Conservation (phyloP, 495 filamentous ascomycete genomes). For the Talaromyces wortmannii region DNA sequence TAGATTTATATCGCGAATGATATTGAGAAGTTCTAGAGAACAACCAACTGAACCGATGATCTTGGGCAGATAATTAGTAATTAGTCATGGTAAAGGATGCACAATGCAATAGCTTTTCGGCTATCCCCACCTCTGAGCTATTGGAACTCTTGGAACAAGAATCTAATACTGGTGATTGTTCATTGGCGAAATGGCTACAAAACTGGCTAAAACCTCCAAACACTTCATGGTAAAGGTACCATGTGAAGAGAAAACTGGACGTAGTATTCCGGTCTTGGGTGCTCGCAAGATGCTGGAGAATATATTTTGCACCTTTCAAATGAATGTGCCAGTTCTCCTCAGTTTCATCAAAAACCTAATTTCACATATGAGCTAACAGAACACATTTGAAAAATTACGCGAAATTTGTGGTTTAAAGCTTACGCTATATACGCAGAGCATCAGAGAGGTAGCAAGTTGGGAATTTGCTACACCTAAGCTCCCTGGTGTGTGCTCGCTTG, state of each 20-base stretch:
- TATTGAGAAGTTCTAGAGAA: not conserved
- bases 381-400: not conserved
- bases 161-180: not conserved
- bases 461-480: not conserved
- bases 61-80: not conserved
- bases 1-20: not conserved
- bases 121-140: not conserved
- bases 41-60: not conserved
- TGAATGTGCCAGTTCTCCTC: constrained; percentile 2
- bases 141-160: not conserved
- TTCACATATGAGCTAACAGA: not conserved
- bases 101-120: not conserved
- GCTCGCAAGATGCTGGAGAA: not conserved
- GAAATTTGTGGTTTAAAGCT: not conserved
- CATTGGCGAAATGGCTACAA: not conserved
- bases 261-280: not conserved
- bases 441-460: not conserved
- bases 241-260: not conserved
- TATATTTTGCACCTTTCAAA: not conserved
- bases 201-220: not conserved
- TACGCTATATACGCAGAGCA: constrained; percentile 4
- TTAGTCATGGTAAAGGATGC: not conserved
- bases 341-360: constrained; percentile 2
- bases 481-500: not conserved
- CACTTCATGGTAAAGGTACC: constrained; percentile 4